Percentiles rank a stretch among this genome's conserved stretches.
These are phyloP conservation scores for Setomelanomma holmii DNA, from an alignment of 2,329 filamentous ascomycete genomes.

Conservation along the genomic window DNA sequence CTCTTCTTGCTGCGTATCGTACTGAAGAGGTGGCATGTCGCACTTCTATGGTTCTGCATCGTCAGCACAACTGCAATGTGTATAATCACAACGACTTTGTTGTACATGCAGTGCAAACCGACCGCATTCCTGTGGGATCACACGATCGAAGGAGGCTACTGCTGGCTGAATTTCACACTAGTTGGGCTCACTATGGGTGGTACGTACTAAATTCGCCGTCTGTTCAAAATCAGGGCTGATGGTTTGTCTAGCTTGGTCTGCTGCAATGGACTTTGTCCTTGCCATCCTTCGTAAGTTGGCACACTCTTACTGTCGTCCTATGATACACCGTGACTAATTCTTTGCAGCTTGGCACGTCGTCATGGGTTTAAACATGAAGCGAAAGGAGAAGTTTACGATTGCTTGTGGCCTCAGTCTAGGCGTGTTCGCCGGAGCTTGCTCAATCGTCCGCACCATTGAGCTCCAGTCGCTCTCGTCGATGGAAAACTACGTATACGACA, in stretches of 20 bases:
- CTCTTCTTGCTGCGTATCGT: slow-evolving; percentile 43
- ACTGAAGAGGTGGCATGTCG: slow-evolving; percentile 35
- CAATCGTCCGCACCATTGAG: slow-evolving; percentile 39
- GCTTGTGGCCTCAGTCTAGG: slow-evolving; percentile 39
- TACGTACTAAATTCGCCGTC: too few species aligned
- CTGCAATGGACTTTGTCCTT: slow-evolving; percentile 44
- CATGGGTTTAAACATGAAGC: slow-evolving; percentile 45
- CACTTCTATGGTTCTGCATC: slow-evolving; percentile 41
- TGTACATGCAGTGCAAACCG: slow-evolving; percentile 39
- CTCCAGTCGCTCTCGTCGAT: slow-evolving; percentile 35
- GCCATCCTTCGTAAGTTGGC: slow-evolving; percentile 35
- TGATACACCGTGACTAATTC: neutral
- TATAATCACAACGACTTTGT: slow-evolving; percentile 32
- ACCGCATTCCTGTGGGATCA: slow-evolving; percentile 36
- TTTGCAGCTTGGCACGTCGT: slow-evolving; percentile 38
- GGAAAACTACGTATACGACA: slow-evolving; percentile 43
- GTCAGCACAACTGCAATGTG: slow-evolving; percentile 32
- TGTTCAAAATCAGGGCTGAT: too few species aligned
- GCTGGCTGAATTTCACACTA: slow-evolving; percentile 36
- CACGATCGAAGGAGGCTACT: slow-evolving; percentile 30
- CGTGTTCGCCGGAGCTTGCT: slow-evolving; percentile 42
- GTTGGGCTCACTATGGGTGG: slow-evolving; percentile 39
- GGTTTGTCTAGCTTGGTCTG: slow-evolving; percentile 39
- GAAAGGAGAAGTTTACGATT: slow-evolving; percentile 43
- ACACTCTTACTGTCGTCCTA: neutral